Evolutionary conservation across 176 grass and related monocot species (phyloP), one percentile per base, ranked within the genome.

Genomic region (Oryza meridionalis): DNA sequence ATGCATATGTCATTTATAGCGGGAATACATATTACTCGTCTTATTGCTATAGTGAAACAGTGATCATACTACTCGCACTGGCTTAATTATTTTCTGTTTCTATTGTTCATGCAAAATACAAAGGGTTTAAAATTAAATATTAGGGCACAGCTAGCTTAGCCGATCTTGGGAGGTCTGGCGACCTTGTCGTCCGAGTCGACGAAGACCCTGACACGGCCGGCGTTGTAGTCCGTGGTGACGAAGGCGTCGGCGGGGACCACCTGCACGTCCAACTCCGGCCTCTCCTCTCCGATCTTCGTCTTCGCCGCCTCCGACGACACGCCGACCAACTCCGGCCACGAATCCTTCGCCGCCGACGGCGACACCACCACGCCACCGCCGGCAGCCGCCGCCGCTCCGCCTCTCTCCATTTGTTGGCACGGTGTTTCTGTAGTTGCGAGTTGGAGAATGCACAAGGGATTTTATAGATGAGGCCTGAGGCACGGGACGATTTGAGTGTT

Each of bases 271-370:
- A 26, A 70, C 3, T 59, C 80, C 14, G 80, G 65, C 71, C 33
- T 89, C 25, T 84, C 76, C 66, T 92, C 64, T 51, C 25, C n/a
- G 76, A 89, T 86, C 79, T 82, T 92, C 75, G 75, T 83, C 80
- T 77, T 86, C 7, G 87, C 84, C 64, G 67, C 87, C 84, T 86
- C 83, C 47, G 79, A 82, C 44, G 87, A 72, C 19, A 72, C 7
- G 50, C 90, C 87, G 4, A 92, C 84, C 35, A 86, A 8, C 80
- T 92, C 87, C 31, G 90, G 90, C 90, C 87, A 89, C 7, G 70
- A 79, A 21, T 59, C 35, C 76, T 76, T 86, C 0, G n/a, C 2
- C 1, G 14, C 47, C 1, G 9, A 2, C 26, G 5, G 29, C 29
- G 29, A 31, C 29, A 31, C 51, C 17, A 21, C 51, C 51, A 58